Evolutionary conservation across 257 asterid genomes (phyloP), one percentile per base, ranked within the genome.

Genomic region (Cruciata laevipes): DNA sequence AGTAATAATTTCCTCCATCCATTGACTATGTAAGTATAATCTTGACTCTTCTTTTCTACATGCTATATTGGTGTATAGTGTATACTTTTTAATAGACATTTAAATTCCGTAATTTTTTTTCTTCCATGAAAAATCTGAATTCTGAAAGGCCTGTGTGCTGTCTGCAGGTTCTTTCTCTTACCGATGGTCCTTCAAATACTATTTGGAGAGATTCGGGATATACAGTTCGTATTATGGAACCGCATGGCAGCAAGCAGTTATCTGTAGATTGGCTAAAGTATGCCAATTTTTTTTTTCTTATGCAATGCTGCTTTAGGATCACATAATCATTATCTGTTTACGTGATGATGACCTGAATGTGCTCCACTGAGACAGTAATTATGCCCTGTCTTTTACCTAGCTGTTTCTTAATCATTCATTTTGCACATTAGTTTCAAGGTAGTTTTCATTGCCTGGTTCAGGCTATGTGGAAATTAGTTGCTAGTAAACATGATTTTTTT

Each of bases 191-290:
- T 1, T 80, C 81, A 44, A 74, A 62, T 68, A 77, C 78, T 69
- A 53, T 83, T 51, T 94, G 99, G 99, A 83, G 74, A 69, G 76
- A 84, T 68, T 30, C 71, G 7, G 90, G 89, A 55, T 56, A 82
- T 83, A 81, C 83, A 66, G 59, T 83, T 49, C 77, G 66, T 52
- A 81, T 89, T 66, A 72, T 80, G 68, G 55, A 77, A 59, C 72
- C 77, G 32, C 79, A 80, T 16, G 81, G 82, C 76, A 78, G 74
- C 75, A 64, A 59, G 83, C 78, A 78, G 81, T 81, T 73, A 68
- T 65, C 74, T 61, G 71, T 90, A 69, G 99, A 94, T 77, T 94
- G 99, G 99, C 85, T 94, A 66, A 85, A 84, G 99, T 94, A 87
- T 72, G 97, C 13, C n/a, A 17, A 11, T 30, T 57, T 24, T 30